Evolutionary conservation across 768 basidiomycete genomes (phyloP).

Genomic region (Russula vinacea): DNA sequence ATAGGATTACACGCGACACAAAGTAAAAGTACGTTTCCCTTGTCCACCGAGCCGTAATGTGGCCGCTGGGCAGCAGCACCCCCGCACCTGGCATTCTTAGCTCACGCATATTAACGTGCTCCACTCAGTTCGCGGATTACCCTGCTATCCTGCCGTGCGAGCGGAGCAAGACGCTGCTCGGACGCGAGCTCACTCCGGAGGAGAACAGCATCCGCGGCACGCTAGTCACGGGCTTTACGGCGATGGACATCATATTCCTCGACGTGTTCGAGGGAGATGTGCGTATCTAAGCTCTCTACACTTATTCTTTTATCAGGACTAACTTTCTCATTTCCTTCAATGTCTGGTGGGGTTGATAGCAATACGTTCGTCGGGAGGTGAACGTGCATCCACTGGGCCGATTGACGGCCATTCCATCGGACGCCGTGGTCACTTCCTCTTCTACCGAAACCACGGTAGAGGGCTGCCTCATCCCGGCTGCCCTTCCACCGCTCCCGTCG

Average conservation of each 20-base stretch:
- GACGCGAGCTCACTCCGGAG: constrained; percentile 49
- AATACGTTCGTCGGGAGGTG: constrained; percentile 62
- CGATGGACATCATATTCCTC: constrained; percentile 58
- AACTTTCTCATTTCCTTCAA: too few species aligned
- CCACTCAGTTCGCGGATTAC: constrained; percentile 62
- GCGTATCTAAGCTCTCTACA: constrained; percentile 32
- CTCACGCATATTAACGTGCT: not conserved
- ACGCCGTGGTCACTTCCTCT: not conserved
- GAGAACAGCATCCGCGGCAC: constrained; percentile 76
- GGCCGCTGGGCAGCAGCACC: not conserved
- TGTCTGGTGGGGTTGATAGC: constrained; percentile 43
- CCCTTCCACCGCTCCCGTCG: constrained; percentile 44
- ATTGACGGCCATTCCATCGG: constrained; percentile 35
- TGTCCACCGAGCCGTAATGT: not conserved
- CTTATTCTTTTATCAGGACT: not conserved
- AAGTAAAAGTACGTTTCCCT: constrained; percentile 53
- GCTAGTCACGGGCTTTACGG: constrained; percentile 67
- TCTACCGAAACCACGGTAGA: constrained; percentile 29
- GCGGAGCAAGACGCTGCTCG: constrained; percentile 40
- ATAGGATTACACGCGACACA: constrained; percentile 79
- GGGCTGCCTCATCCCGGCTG: constrained; percentile 39
- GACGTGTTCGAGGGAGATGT: constrained; percentile 84
- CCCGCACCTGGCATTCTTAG: not conserved
- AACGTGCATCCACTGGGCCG: constrained; percentile 54
- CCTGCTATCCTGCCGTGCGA: constrained; percentile 73